These are phyloP conservation scores for Coemansia sp. DNA, from an alignment of 192 early-diverging fungal genomes.

Conservation along the genomic window DNA sequence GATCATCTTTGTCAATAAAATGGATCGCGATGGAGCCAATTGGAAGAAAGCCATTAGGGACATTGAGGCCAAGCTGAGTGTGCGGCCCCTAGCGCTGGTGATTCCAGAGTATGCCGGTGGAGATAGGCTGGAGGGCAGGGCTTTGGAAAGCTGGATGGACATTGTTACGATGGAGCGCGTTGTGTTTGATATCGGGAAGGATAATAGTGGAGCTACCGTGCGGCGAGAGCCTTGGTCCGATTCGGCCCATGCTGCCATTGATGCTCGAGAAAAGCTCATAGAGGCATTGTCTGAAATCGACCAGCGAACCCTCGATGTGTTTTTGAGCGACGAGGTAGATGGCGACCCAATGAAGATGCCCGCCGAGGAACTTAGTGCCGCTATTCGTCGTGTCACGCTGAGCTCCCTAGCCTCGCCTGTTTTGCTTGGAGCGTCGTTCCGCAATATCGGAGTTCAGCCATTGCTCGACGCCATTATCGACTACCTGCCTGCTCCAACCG, in stretches of 20 bases:
- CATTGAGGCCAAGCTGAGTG: constrained; percentile 58
- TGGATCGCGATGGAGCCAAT: constrained; percentile 81
- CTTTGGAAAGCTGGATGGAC: constrained; percentile 71
- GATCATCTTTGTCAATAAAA: constrained; percentile 92
- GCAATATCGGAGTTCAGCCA: constrained; percentile 91
- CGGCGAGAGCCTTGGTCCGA: constrained; percentile 12
- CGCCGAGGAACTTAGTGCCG: constrained; percentile 57
- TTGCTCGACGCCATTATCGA: constrained; percentile 84
- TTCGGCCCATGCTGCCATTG: constrained; percentile 51
- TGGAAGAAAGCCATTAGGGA: constrained; percentile 39
- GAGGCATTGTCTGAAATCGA: constrained; percentile 83
- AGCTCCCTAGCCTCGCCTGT: constrained; percentile 75
- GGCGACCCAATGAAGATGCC: constrained; percentile 74
- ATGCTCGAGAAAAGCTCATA: constrained; percentile 67
- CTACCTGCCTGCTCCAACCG: constrained; percentile 80
- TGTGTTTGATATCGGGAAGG: constrained; percentile 11
- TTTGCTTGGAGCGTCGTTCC: constrained; percentile 82
- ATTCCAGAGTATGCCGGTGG: constrained; percentile 54
- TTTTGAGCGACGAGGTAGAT: constrained; percentile 62
- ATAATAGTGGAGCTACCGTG: constrained; percentile 26
- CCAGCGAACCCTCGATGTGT: constrained; percentile 78
- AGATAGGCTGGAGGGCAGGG: constrained; percentile 22
- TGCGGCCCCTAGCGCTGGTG: constrained; percentile 69
- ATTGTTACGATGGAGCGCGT: constrained; percentile 63
- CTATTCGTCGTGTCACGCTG: constrained; percentile 72